Percentiles rank a stretch among this genome's conserved stretches.
Evolutionary conservation across 2,329 filamentous ascomycete species (phyloP).

Genomic region (Huntiella abstrusa): DNA sequence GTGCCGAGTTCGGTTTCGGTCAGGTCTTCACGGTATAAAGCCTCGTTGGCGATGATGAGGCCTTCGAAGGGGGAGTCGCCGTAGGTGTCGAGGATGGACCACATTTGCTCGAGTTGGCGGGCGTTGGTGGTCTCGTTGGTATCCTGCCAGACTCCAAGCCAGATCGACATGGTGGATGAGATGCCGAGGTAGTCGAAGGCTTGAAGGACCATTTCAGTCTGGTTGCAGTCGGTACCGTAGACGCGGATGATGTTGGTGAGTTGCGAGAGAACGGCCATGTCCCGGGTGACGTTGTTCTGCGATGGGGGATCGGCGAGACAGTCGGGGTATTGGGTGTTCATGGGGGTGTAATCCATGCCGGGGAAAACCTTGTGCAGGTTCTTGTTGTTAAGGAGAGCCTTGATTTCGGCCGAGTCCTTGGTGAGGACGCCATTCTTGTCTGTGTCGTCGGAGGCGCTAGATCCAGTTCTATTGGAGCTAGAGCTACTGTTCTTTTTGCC

Average conservation of each 20-base stretch:
- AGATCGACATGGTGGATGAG: slow-evolving; percentile 59
- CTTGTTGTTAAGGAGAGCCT: slow-evolving; percentile 60
- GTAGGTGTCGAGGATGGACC: slow-evolving; percentile 56
- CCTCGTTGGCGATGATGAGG: slow-evolving; percentile 67
- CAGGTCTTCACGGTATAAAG: slow-evolving; percentile 60
- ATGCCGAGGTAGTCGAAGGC: slow-evolving; percentile 58
- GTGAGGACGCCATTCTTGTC: slow-evolving; percentile 49
- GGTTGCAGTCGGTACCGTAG: slow-evolving; percentile 94
- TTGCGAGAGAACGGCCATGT: slow-evolving; percentile 76
- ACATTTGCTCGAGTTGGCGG: slow-evolving; percentile 70
- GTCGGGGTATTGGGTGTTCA: slow-evolving; percentile 76
- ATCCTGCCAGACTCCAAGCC: slow-evolving; percentile 90
- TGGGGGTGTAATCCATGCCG: slow-evolving; percentile 85
- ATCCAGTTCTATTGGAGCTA: slow-evolving; percentile 16
- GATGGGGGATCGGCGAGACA: slow-evolving; percentile 61
- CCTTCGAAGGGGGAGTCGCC: slow-evolving; percentile 53
- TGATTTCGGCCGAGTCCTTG: slow-evolving; percentile 60
- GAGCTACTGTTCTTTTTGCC: slow-evolving; percentile 15
- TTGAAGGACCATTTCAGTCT: slow-evolving; percentile 82
- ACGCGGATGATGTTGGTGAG: slow-evolving; percentile 74
- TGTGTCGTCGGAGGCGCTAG: slow-evolving; percentile 40
- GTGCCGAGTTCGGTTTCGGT: slow-evolving; percentile 41
- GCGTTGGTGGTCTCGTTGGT: slow-evolving; percentile 64
- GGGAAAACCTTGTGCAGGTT: slow-evolving; percentile 85
- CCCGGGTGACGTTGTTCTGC: slow-evolving; percentile 86